Percentiles rank a stretch among this genome's conserved stretches.
Evolutionary conservation across 805 yeast species (phyloP).

Genomic region (Hyphopichia homilentoma): DNA sequence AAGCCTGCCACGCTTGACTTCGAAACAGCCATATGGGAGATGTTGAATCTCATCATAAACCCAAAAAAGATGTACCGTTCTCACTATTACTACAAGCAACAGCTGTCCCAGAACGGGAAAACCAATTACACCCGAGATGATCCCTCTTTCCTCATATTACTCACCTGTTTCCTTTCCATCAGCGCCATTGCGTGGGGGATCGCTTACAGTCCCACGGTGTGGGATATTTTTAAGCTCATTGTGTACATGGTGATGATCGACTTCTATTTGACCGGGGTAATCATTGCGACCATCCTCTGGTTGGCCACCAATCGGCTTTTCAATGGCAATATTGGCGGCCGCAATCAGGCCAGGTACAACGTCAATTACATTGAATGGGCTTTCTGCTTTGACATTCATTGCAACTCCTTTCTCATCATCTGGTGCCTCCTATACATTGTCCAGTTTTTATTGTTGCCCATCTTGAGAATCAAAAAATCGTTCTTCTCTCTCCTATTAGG

Average conservation of each 20-base stretch:
- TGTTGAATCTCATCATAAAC: slow-evolving; percentile 63
- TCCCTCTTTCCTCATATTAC: slow-evolving; percentile 77
- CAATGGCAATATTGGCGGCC: slow-evolving; percentile 29
- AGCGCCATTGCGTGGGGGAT: slow-evolving; percentile 91
- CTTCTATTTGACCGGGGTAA: slow-evolving; percentile 65
- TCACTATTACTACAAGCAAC: slow-evolving; percentile 73
- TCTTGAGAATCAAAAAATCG: slow-evolving; percentile 62
- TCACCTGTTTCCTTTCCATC: slow-evolving; percentile 60
- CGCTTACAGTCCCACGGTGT: slow-evolving; percentile 63
- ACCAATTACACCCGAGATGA: slow-evolving; percentile 88
- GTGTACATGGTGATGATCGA: slow-evolving; percentile 83
- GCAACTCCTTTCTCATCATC: slow-evolving; percentile 79
- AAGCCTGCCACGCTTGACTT: slow-evolving; percentile 83
- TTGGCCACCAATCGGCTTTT: slow-evolving; percentile 62
- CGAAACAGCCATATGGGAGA: slow-evolving; percentile 93
- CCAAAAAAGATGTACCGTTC: slow-evolving; percentile 83
- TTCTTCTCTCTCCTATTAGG: slow-evolving; percentile 66
- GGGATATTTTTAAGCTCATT: slow-evolving; percentile 62
- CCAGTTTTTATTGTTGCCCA: slow-evolving; percentile 73
- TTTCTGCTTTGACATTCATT: slow-evolving; percentile 90
- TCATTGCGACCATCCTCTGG: slow-evolving; percentile 75
- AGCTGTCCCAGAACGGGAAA: slow-evolving; percentile 30
- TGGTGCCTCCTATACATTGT: slow-evolving; percentile 74
- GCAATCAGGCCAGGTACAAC: slow-evolving; percentile 15
- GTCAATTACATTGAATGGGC: slow-evolving; percentile 75